Evolutionary conservation across 345 rosid species (phyloP).

Genomic region (Acer saccharum): DNA sequence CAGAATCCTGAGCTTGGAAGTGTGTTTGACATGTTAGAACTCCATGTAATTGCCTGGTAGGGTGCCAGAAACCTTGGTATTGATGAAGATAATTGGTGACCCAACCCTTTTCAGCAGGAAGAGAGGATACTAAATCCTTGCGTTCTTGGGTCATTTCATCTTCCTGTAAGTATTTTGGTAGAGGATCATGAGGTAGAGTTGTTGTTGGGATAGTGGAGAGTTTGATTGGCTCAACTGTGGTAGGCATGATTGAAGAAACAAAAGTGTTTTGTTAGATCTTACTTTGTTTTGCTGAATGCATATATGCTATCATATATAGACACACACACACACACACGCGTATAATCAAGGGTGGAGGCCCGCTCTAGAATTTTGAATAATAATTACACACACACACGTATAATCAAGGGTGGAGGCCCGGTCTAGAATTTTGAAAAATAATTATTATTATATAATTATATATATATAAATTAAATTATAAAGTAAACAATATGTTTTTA

Average conservation of each 20-base stretch:
- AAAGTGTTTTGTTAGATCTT: not conserved
- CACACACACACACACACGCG: too few relatives aligned
- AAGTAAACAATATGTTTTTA: too few relatives aligned
- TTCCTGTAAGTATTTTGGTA: constrained; percentile 41
- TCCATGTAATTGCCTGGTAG: constrained; percentile 35
- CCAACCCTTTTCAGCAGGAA: constrained; percentile 47
- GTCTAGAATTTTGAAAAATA: too few relatives aligned
- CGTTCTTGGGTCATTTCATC: constrained; percentile 35
- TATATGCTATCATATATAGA: not conserved
- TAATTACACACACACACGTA: too few relatives aligned
- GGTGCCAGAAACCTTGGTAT: constrained; percentile 58
- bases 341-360: too few relatives aligned
- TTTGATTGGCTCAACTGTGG: not conserved
- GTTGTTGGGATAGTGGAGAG: not conserved
- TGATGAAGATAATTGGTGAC: constrained; percentile 33
- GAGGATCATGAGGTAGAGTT: not conserved
- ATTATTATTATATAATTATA: too few relatives aligned
- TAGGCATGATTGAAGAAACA: not conserved
- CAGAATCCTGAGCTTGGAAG: constrained; percentile 45
- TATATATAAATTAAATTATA: too few relatives aligned
- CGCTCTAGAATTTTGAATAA: too few relatives aligned
- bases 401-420: too few relatives aligned
- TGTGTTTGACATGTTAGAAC: constrained; percentile 44
- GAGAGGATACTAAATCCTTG: constrained; percentile 36
- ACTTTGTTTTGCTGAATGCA: not conserved